Conservation (phyloP, 345 rosid species). For the Pugionium cornutum region DNA sequence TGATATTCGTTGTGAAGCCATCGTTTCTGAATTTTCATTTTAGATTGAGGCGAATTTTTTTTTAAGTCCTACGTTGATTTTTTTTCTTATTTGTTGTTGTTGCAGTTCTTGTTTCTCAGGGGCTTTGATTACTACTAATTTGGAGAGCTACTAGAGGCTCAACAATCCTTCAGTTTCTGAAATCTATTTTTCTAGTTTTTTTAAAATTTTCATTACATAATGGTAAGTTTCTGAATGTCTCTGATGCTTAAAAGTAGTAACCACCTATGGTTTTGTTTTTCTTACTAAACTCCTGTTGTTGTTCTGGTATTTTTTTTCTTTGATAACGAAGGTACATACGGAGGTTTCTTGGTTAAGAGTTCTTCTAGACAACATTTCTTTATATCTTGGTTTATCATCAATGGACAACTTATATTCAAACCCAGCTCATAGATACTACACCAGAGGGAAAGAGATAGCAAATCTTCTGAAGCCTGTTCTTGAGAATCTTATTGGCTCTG, state of each 20-base stretch:
- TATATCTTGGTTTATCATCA: constrained; percentile 58
- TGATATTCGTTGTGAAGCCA: too few species aligned
- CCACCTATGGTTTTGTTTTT: not conserved
- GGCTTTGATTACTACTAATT: not conserved
- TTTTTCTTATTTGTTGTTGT: not conserved
- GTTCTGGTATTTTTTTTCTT: not conserved
- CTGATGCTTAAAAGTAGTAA: not conserved
- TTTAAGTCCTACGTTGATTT: too few species aligned
- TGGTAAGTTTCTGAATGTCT: constrained; percentile 22
- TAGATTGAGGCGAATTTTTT: too few species aligned
- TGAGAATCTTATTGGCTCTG: constrained; percentile 59
- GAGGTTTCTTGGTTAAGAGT: constrained; percentile 73
- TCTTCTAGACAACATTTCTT: constrained; percentile 61
- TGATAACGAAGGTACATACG: constrained; percentile 55
- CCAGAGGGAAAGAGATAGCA: constrained; percentile 65
- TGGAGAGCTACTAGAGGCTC: not conserved
- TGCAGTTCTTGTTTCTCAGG: constrained; percentile 8
- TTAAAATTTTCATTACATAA: constrained; percentile 5
- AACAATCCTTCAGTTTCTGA: not conserved
- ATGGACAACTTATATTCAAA: constrained; percentile 51
- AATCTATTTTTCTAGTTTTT: not conserved
- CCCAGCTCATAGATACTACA: constrained; percentile 61
- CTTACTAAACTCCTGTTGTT: constrained; percentile 1
- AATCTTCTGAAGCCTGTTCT: constrained; percentile 81
- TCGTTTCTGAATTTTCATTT: too few species aligned